Evolutionary conservation across 2,329 filamentous ascomycete genomes (phyloP), one percentile per base, ranked within the genome.

Genomic region (Cercospora janseana): DNA sequence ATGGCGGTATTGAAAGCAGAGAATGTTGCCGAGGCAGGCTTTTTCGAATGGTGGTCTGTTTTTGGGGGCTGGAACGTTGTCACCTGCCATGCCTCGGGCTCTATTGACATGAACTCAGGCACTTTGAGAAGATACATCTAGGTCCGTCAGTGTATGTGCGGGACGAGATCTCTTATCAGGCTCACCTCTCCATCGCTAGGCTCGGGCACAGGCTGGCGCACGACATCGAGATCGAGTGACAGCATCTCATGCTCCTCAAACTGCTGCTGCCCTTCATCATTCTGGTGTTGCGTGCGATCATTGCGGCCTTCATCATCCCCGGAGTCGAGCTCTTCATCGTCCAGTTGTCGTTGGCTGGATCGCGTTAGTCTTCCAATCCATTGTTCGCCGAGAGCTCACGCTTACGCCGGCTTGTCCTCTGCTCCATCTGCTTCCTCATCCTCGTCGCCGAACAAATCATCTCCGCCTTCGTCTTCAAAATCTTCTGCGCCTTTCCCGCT

Each of bases 91-190:
- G 81, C 76, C 52, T 79, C 78, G 13, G 87, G 84, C 32, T 86
- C 76, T 56, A 90, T 77, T 44, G 80, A 80, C 61, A 92, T 72
- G 70, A 91, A 91, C 16, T 79, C 78, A 23, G 87, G 87, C 2
- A 92, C 77, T 58, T 83, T 84, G 61, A 90, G 69, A 4, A 85
- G 76, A 68, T 86, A 85, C 41, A 88, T 74, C 85, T 88, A 49
- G 10, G 5, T 24, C 7, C 23, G 49, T 59, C 21, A 42, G 29
- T 52, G 47, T 12, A 18, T 12, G 10, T 3, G 16, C 8, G 3
- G 4, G 28, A 13, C 28, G 24, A 23, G 6, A 4, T 21, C 13
- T 10, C 7, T 6, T 28, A n/a, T n/a, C 13, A 24, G 10, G 4
- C 65, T 51, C 72, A 90, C 86, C 67, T 81, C 80, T 63, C 83